These are phyloP conservation scores for Suhomyces faveliae DNA, from an alignment of 805 yeast genomes.

Conservation along the genomic window DNA sequence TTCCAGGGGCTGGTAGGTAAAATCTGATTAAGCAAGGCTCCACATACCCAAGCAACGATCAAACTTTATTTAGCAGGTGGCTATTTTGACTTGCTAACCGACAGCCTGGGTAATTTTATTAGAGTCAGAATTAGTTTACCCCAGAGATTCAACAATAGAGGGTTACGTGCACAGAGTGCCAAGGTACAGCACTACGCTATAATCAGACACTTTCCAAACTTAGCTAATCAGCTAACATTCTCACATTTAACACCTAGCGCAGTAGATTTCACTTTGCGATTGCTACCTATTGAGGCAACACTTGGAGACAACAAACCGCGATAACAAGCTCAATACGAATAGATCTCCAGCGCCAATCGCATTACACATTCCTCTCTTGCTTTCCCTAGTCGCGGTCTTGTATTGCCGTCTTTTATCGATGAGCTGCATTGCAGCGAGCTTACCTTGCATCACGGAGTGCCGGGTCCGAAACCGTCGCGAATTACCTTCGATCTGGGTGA, in stretches of 20 bases:
- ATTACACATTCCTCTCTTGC: no score
- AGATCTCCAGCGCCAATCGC: no score
- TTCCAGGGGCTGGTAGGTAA: not conserved
- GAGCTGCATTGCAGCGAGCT: not conserved
- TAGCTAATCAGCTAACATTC: no score
- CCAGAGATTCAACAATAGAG: not conserved
- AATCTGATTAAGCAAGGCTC: not conserved
- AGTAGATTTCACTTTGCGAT: not conserved
- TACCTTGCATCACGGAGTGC: not conserved
- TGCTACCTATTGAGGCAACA: no score
- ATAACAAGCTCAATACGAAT: no score
- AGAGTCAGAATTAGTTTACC: not conserved
- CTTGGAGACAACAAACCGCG: no score
- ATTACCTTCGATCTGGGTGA: not conserved
- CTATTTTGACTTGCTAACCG: not conserved
- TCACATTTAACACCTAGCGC: no score
- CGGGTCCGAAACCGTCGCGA: not conserved
- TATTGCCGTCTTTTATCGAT: no score
- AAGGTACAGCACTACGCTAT: not conserved
- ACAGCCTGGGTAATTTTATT: not conserved
- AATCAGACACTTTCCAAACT: not conserved
- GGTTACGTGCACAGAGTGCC: not conserved
- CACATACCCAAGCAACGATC: not conserved
- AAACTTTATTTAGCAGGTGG: not conserved
- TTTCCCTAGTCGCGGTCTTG: no score